Evolutionary conservation across 2,329 filamentous ascomycete genomes (phyloP), one percentile per base, ranked within the genome.

Genomic region (Whalleya microplaca): DNA sequence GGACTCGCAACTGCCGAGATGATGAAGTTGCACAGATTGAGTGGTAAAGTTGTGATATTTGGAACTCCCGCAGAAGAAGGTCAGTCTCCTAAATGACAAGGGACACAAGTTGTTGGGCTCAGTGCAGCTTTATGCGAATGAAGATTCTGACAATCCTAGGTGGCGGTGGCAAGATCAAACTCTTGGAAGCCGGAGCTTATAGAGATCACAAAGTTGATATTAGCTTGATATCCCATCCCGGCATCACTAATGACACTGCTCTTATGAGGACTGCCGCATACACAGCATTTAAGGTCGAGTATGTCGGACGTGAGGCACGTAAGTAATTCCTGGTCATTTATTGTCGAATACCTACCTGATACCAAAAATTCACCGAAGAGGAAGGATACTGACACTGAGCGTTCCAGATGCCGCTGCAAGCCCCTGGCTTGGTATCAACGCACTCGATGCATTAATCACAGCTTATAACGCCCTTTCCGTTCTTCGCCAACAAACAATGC

Each of bases 371-470:
- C 19, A 45, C 27, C 44, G 8, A 18, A 7, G 2, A 49, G 20
- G 20, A 20, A 27, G 10, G 41, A 49, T 53, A n/a, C 57, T 63
- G 2, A 61, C 47, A 6, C 19, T 32, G 18, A 45, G 19, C 3
- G 10, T 52, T 42, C 40, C 16, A 63, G 60, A 86, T 60, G 83
- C 83, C 0, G 83, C 80, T 0, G 78, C 78, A 2, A 78, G 74
- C n/a, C 84, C 83, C 0, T 86, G 83, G 83, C 74, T 82, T 4
- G 84, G 84, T 0, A 75, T 82, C 61, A 86, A 87, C 64, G 84
- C 84, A 0, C 75, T 86, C 0, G 84, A 87, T 61, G 83, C 83
- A 0, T 64, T 84, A 20, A 73, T 86, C 2, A 73, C 75, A 0
- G 78, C 75, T 0, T 81, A 81, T 61, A 78, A 76, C 50, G 73